A percentile compares a stretch with the other conserved stretches of the same genome.
These are phyloP conservation scores for Phaeosphaeriaceae sp. DNA, from an alignment of 2,329 filamentous ascomycete genomes.

Conservation along the genomic window DNA sequence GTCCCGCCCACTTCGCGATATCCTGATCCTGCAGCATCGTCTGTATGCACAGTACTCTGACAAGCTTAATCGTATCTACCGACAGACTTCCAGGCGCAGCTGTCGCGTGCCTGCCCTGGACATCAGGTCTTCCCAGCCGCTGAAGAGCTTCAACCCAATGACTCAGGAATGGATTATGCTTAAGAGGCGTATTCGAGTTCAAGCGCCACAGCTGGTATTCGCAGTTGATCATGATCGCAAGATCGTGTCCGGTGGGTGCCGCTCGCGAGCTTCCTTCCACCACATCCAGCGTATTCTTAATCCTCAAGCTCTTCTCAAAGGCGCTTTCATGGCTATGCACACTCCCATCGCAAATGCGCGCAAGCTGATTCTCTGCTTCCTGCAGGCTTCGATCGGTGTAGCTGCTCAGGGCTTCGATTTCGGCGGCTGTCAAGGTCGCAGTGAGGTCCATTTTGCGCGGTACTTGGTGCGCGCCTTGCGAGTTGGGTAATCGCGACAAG, in stretches of 20 bases:
- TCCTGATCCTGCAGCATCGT: slow-evolving; percentile 24
- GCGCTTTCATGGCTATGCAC: slow-evolving; percentile 5
- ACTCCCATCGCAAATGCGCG: slow-evolving; percentile 13
- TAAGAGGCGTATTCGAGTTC: slow-evolving; percentile 37
- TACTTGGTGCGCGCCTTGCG: slow-evolving; percentile 25
- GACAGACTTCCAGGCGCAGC: slow-evolving; percentile 9
- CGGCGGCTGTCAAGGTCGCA: slow-evolving; percentile 28
- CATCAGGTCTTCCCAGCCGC: slow-evolving; percentile 12
- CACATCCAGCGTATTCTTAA: slow-evolving; percentile 44
- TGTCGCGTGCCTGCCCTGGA: background rate
- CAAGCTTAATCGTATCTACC: slow-evolving; percentile 22
- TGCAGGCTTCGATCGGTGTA: slow-evolving; percentile 5
- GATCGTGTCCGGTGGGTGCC: slow-evolving; percentile 25
- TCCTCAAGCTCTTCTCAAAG: slow-evolving; percentile 37
- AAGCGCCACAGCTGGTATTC: slow-evolving; percentile 45
- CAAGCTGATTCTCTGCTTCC: background rate
- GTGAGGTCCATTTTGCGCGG: slow-evolving; percentile 35
- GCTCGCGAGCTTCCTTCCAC: slow-evolving; percentile 26
- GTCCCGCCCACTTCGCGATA: slow-evolving; percentile 6
- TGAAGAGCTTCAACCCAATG: slow-evolving; percentile 50
- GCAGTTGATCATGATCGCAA: slow-evolving; percentile 43
- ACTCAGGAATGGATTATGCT: slow-evolving; percentile 47
- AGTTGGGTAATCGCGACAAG: slow-evolving; percentile 18
- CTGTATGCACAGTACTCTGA: slow-evolving; percentile 37
- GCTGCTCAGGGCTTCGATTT: slow-evolving; percentile 33